Evolutionary conservation across 140 eudicot genomes (phyloP), one percentile per base, ranked within the genome.

Genomic region (Stevia rebaudiana): DNA sequence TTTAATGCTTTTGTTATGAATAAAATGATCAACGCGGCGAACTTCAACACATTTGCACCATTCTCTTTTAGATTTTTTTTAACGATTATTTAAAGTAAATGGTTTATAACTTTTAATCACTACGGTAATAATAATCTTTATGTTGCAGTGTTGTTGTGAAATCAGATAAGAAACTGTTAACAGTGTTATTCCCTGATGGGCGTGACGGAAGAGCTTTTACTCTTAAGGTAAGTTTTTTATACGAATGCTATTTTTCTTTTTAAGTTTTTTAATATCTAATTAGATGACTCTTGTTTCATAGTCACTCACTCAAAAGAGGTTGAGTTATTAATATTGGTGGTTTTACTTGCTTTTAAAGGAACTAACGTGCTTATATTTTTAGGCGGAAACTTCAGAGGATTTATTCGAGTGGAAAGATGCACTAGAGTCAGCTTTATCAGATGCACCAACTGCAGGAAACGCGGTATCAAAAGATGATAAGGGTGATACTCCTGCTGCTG

Each of bases 181-280:
- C 95, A 8, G 89, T 91, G 68, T 78, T 77, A 63, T 91, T 85
- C 61, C 83, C 96, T 50, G 95, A 87, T 79, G 96, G 98, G 39
- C 92, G 87, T 57, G 96, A 87, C 56, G 98, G 96, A 68, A 85
- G 96, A 83, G 87, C 95, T 30, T 83, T 91, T 74, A 91, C 98
- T 47, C 98, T 91, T 50, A 91, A 91, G 95, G 98, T 91, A 66
- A 13, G 21, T 0, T 12, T 54, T 54, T 54, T 28, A 24, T 25
- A 31, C 21, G 7, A 54, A 54, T 13, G 41, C 12, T 25, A 54
- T 40, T 54, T 54, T 21, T 28, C n/a, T n/a, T n/a, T n/a, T n/a
- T n/a, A n/a, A n/a, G n/a, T n/a, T n/a, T n/a, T n/a, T n/a, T n/a
- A n/a, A n/a, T n/a, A n/a, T n/a, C n/a, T n/a, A n/a, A n/a, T n/a